Base-by-base conservation (phyloP, 306 rosid species). In the Senna tora region DNA sequence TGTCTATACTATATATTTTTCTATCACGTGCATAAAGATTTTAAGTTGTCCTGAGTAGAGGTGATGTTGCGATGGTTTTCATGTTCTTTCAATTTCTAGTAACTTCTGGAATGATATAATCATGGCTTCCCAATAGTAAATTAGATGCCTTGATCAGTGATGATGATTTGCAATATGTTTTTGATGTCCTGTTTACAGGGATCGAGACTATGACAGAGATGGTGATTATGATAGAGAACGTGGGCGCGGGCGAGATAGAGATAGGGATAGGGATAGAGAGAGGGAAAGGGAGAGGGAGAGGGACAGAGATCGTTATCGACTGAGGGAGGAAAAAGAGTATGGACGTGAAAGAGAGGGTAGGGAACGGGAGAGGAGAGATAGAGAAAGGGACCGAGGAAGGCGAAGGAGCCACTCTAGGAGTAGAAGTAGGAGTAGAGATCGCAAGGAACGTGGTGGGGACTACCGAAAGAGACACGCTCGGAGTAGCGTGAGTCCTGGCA, bases 311-410 rank as follows among this genome's bases (percentile, higher is more conserved):
- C 74, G 91, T 47, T 72, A 87, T 65, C 80, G 90, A 5, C 65
- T 88, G 2, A 76, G 97, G 86, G 87, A 85, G 22, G 86, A 91
- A 55, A 80, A 86, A 68, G 92, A 91, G 38, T 85, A 85, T 79
- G 91, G 89, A 54, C 85, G 84, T 54, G 96, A 88, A 9, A 77
- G 87, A 73, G 89, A 85, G 30, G 98, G 95, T 30, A 86, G 98
- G 88, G 98, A 92, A 75, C 83, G 96, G 66, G 96, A 91, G 70
- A 89, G 96, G 80, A 79, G 99, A 85, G 97, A 89, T 0, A 91
- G 96, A 69, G 97, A 94, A 63, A 93, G 95, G 41, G 96, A 94
- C 51, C 94, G 91, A 75, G 97, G 96, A 63, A 84, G 97, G 76
- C 75, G 96, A 51, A 80, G 99, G 81, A 94, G 97, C 76, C 78